Evolutionary conservation across 495 filamentous ascomycete species (phyloP), one percentile per base, ranked within the genome.

Genomic region (Penicillium samsonianum): DNA sequence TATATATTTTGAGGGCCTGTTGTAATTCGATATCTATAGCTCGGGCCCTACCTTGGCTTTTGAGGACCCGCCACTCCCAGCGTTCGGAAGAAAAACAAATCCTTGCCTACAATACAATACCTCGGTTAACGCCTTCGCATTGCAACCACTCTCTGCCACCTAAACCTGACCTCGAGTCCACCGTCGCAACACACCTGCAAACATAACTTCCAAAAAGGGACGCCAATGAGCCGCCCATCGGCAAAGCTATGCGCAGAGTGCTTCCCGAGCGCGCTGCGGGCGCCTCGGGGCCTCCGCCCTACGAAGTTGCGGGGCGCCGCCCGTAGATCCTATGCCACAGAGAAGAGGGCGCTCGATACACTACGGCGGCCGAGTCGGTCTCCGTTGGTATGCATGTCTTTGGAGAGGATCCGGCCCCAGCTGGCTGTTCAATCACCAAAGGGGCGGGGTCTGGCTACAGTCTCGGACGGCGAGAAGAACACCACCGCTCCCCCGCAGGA

Each of bases 191-290:
- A 53, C 46, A 61, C 45, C 41, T 30, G 10, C 42, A 33, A 31
- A 28, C 20, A 33, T 43, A 43, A 46, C 11, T n/a, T 26, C 23
- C 59, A 52, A 59, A 35, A 10, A 35, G 35, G 2, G 26, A 30
- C 26, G 30, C 30, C 45, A 61, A 74, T 76, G 71, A 75, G 67
- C 50, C 66, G 67, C 23, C 59, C 69, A 16, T 69, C 73, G 26
- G 65, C 65, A 28, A 73, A 65, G 56, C 58, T 75, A 33, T 70
- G 71, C 64, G 64, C 69, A 23, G 67, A 74, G 43, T 70, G 66
- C 51, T 54, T 74, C 41, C 68, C 72, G 16, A 58, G 63, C 50
- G 68, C 72, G 33, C 63, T 74, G 53, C 59, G 68, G 55, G 26
- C 65, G n/a, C 53, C 65, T 16, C 62, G 57, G 23, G 62, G 61